phyloP scores from a whole-genome alignment of 768 basidiomycete species.

The Suillus alpinus region DNA sequence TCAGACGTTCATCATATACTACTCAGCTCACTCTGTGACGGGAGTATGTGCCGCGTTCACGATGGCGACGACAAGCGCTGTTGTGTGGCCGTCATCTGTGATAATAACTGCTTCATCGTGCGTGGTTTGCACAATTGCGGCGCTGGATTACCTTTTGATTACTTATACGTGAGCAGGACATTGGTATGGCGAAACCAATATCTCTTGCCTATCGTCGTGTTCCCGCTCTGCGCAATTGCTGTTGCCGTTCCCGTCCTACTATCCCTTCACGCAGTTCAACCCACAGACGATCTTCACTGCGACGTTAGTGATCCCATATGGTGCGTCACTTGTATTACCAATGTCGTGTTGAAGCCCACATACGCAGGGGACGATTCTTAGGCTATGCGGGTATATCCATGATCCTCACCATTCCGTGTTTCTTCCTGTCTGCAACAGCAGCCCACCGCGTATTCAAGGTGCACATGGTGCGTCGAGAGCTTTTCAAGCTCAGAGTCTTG shows the following conservation, averaged over 20 bases:
- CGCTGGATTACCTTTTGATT: background rate
- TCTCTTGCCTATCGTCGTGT: constrained; percentile 41
- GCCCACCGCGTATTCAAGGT: constrained; percentile 15
- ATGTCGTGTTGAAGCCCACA: constrained; percentile 5
- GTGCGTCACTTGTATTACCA: constrained; percentile 32
- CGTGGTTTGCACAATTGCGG: constrained; percentile 9
- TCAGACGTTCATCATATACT: constrained; percentile 43
- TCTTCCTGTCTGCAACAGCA: constrained; percentile 40
- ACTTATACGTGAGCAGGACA: constrained; percentile 29
- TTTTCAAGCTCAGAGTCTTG: background rate
- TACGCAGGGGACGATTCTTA: constrained; percentile 57
- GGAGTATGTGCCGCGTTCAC: constrained; percentile 45
- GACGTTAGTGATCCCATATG: constrained; percentile 58
- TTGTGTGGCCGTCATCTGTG: constrained; percentile 34
- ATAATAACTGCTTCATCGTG: constrained; percentile 25
- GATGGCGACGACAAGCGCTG: constrained; percentile 44
- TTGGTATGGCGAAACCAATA: constrained; percentile 49
- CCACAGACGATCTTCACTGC: constrained; percentile 53
- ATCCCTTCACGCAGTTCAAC: constrained; percentile 42
- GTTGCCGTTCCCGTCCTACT: constrained; percentile 44
- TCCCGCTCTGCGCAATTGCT: constrained; percentile 46
- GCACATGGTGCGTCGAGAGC: constrained; percentile 19
- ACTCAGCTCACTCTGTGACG: constrained; percentile 42
- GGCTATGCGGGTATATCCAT: constrained; percentile 60
- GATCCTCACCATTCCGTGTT: constrained; percentile 48